A percentile compares a stretch with the other conserved stretches of the same genome.
Conservation (phyloP, 768 basidiomycete genomes). For the Boletus reticuloceps region DNA sequence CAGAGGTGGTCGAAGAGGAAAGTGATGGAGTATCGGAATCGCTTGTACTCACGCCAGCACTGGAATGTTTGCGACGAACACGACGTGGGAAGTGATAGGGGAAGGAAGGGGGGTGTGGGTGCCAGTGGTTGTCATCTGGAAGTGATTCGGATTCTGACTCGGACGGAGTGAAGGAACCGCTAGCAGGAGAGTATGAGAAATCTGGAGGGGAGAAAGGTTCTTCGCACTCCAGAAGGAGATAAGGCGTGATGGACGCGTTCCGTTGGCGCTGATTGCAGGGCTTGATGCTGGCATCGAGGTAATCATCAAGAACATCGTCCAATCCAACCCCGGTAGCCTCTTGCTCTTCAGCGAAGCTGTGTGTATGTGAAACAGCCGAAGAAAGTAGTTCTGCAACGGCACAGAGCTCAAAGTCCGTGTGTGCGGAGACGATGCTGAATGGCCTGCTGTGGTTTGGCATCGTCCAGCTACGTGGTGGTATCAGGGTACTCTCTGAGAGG, state of each 20-base stretch:
- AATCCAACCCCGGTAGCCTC: slow-evolving; percentile 20
- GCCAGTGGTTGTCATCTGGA: slow-evolving; percentile 29
- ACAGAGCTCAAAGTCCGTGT: slow-evolving; percentile 49
- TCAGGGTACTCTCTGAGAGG: slow-evolving; percentile 26
- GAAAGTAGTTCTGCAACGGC: slow-evolving; percentile 50
- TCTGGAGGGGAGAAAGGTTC: slow-evolving; percentile 29
- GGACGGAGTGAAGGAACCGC: slow-evolving; percentile 19
- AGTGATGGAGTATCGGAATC: slow-evolving; percentile 52
- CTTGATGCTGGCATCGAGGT: slow-evolving; percentile 27
- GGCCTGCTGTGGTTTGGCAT: slow-evolving; percentile 32
- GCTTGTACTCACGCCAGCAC: slow-evolving; percentile 30
- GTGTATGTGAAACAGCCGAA: slow-evolving; percentile 27
- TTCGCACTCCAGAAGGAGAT: slow-evolving; percentile 32
- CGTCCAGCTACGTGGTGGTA: slow-evolving; percentile 14
- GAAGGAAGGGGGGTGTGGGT: slow-evolving; percentile 16
- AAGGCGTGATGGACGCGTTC: slow-evolving; percentile 11
- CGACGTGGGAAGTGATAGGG: slow-evolving; percentile 38
- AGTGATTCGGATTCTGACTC: slow-evolving; percentile 36
- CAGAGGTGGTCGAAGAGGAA: slow-evolving; percentile 39
- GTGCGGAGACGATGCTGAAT: slow-evolving; percentile 44
- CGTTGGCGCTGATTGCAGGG: not conserved
- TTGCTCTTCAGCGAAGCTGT: slow-evolving; percentile 25
- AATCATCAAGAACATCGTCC: slow-evolving; percentile 29
- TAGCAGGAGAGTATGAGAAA: slow-evolving; percentile 13
- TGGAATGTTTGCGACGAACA: slow-evolving; percentile 24